Evolutionary conservation across 306 rosid species (phyloP).

Genomic region (Heteromeles arbutifolia): DNA sequence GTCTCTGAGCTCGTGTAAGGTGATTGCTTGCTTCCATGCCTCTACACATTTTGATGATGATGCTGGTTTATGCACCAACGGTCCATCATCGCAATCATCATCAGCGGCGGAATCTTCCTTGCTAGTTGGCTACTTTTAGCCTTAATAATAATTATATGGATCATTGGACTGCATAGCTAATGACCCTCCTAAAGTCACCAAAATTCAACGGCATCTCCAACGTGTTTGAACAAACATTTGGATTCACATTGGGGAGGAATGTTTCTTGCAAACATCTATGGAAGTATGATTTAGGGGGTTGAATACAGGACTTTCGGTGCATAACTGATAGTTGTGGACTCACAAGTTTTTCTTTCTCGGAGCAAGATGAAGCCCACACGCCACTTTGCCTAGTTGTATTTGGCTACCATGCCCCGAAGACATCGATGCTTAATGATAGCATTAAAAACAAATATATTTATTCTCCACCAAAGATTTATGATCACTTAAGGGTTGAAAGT

Average conservation of each 20-base stretch:
- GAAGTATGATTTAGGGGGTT: no score
- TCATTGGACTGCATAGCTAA: background rate
- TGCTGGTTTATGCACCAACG: conserved; percentile 2
- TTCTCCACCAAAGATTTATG: no score
- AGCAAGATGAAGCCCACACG: no score
- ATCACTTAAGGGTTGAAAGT: no score
- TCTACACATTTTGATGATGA: conserved; percentile 8
- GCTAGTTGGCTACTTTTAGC: background rate
- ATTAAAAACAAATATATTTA: no score
- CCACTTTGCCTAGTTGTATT: no score
- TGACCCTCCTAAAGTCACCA: background rate
- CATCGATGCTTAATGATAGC: no score
- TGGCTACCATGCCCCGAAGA: no score
- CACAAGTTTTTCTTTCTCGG: no score
- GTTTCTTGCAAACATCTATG: no score
- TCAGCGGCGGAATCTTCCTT: conserved; percentile 15
- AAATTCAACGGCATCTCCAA: background rate
- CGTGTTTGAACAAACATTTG: background rate
- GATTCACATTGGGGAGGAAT: background rate
- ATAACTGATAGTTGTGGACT: no score
- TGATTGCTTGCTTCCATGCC: conserved; percentile 5
- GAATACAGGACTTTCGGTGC: no score
- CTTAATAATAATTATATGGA: background rate
- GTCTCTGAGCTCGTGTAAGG: conserved; percentile 6
- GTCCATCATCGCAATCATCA: conserved; percentile 9